Percentiles rank a stretch among this genome's conserved stretches.
phyloP scores from a whole-genome alignment of 768 basidiomycete genomes.

The Lyophyllum semitale region DNA sequence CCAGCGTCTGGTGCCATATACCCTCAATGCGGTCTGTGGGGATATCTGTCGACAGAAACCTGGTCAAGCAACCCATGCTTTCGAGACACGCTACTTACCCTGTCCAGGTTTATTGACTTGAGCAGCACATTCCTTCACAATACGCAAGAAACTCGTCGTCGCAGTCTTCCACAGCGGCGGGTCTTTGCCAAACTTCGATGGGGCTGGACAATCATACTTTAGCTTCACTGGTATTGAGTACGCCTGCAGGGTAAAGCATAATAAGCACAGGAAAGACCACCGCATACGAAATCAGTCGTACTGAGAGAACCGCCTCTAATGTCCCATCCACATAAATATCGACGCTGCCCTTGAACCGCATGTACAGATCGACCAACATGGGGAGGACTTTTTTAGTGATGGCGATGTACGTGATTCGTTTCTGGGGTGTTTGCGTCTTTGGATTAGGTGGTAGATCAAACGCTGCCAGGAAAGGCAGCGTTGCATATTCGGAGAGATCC shows the following conservation, averaged over 20 bases:
- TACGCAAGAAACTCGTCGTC: constrained; percentile 72
- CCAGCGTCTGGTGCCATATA: constrained; percentile 84
- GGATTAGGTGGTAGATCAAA: constrained; percentile 56
- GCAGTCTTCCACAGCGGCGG: constrained; percentile 94
- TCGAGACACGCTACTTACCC: constrained; percentile 34
- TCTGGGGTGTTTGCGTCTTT: constrained; percentile 46
- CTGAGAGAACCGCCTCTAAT: constrained; percentile 79
- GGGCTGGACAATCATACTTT: constrained; percentile 91
- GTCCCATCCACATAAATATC: constrained; percentile 82
- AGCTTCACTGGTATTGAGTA: constrained; percentile 91
- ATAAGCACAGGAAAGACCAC: background rate
- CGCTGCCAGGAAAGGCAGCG: constrained; percentile 84
- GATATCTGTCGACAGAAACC: constrained; percentile 41
- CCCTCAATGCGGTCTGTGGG: constrained; percentile 69
- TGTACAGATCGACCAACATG: constrained; percentile 74
- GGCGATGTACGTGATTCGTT: constrained; percentile 85
- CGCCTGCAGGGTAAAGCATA: constrained; percentile 46
- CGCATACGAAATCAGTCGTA: constrained; percentile 33
- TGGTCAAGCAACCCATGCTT: background rate
- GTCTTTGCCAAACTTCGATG: constrained; percentile 88
- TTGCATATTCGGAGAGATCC: constrained; percentile 84
- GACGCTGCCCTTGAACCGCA: constrained; percentile 57
- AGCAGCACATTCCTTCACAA: constrained; percentile 66
- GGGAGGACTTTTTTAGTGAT: constrained; percentile 91
- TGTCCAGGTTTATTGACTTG: constrained; percentile 52